phyloP scores from a whole-genome alignment of 2,329 filamentous ascomycete genomes.

The Stromatinia cepivora region DNA sequence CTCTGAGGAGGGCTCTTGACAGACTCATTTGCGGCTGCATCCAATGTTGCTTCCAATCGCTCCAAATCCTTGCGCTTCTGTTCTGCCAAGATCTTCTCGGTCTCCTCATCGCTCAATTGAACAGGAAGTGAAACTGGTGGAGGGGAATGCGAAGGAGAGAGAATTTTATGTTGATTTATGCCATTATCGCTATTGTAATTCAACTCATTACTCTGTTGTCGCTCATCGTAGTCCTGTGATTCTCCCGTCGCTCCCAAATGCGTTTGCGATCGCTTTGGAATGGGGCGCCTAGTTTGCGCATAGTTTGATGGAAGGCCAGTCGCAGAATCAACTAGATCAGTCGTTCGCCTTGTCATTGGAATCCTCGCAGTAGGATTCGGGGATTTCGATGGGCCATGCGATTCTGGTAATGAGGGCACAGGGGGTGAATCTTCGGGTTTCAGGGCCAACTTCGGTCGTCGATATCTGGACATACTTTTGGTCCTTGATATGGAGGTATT shows the following conservation, averaged over 20 bases:
- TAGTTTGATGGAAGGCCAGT: slow-evolving; percentile 10
- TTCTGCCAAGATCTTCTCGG: slow-evolving; percentile 34
- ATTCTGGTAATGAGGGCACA: slow-evolving; percentile 26
- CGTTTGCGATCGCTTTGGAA: slow-evolving; percentile 21
- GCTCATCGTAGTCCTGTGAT: slow-evolving; percentile 28
- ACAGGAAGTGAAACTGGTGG: slow-evolving; percentile 18
- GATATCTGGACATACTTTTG: slow-evolving; percentile 45
- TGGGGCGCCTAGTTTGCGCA: slow-evolving; percentile 22
- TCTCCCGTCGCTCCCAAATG: slow-evolving; percentile 25
- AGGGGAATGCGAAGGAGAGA: slow-evolving; percentile 10
- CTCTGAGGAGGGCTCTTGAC: slow-evolving; percentile 29
- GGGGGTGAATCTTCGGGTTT: slow-evolving; percentile 21
- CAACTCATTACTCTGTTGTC: slow-evolving; percentile 19
- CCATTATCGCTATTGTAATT: slow-evolving; percentile 28
- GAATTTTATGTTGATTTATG: slow-evolving; percentile 16
- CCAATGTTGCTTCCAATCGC: slow-evolving; percentile 38
- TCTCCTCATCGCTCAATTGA: slow-evolving; percentile 32
- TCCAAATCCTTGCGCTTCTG: slow-evolving; percentile 42
- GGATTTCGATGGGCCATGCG: not conserved
- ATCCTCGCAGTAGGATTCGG: not conserved
- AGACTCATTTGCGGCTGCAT: slow-evolving; percentile 33
- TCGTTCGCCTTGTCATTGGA: slow-evolving; percentile 11
- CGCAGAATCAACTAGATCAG: slow-evolving; percentile 10
- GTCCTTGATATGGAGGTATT: slow-evolving; percentile 28
- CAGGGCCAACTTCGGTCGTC: slow-evolving; percentile 33